phyloP scores from a whole-genome alignment of 768 basidiomycete genomes.

The Suillus subalutaceus region DNA sequence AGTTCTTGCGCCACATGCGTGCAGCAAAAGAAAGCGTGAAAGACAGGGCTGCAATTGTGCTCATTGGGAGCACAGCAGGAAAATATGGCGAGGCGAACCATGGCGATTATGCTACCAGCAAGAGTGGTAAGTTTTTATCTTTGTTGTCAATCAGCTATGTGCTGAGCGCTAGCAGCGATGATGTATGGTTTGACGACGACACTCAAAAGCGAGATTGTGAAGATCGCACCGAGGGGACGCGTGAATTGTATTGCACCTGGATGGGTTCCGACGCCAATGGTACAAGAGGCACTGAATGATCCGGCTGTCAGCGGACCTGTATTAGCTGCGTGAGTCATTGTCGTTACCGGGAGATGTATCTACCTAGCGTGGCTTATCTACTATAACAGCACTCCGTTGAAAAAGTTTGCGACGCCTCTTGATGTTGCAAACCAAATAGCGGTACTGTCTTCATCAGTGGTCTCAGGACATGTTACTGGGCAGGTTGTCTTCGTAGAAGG shows the following conservation, averaged over 20 bases:
- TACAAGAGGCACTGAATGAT: slow-evolving; percentile 57
- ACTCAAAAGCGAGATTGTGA: slow-evolving; percentile 82
- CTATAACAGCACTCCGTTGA: slow-evolving; percentile 60
- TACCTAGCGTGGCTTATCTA: not conserved
- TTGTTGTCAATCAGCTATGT: not conserved
- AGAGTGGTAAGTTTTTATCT: slow-evolving; percentile 57
- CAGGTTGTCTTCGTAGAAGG: slow-evolving; percentile 72
- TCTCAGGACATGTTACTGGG: slow-evolving; percentile 75
- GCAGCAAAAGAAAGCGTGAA: slow-evolving; percentile 41
- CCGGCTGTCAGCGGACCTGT: slow-evolving; percentile 56
- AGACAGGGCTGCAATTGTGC: slow-evolving; percentile 59
- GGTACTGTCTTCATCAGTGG: slow-evolving; percentile 55
- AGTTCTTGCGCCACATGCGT: slow-evolving; percentile 54
- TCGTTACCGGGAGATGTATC: not conserved
- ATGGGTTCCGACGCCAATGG: slow-evolving; percentile 69
- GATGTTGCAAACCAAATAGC: slow-evolving; percentile 71
- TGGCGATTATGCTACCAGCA: slow-evolving; percentile 66
- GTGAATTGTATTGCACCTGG: slow-evolving; percentile 74
- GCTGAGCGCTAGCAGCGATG: slow-evolving; percentile 45
- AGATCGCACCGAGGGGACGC: slow-evolving; percentile 66
- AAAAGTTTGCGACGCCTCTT: slow-evolving; percentile 61
- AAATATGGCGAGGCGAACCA: slow-evolving; percentile 73
- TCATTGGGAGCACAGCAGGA: slow-evolving; percentile 73
- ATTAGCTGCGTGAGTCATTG: slow-evolving; percentile 61
- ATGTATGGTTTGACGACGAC: slow-evolving; percentile 73